phyloP scores from a whole-genome alignment of 1,139 yeast genomes.

The Blastobotrys elegans region DNA sequence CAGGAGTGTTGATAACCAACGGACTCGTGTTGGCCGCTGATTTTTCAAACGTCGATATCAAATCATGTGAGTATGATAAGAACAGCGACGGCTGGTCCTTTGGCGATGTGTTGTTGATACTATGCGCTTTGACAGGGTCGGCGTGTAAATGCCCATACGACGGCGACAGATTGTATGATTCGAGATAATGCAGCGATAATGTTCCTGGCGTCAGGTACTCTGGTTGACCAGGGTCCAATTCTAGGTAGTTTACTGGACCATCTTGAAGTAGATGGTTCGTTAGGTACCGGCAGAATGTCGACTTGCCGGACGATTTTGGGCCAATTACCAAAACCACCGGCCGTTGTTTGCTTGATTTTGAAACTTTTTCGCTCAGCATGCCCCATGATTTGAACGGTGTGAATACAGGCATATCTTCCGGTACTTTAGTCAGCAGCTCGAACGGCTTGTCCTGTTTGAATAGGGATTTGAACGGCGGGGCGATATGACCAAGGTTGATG shows the following conservation, averaged over 20 bases:
- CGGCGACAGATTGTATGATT: constrained; percentile 29
- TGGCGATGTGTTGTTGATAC: constrained; percentile 71
- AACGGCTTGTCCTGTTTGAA: constrained; percentile 15
- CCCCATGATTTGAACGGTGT: constrained; percentile 27
- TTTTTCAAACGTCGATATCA: constrained; percentile 37
- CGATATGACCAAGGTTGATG: constrained; percentile 44
- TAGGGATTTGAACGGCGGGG: constrained; percentile 46
- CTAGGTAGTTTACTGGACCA: constrained; percentile 42
- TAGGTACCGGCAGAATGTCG: constrained; percentile 59
- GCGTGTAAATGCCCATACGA: constrained; percentile 27
- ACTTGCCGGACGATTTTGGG: constrained; percentile 78
- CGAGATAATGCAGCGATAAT: constrained; percentile 42
- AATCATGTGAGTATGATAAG: constrained; percentile 40
- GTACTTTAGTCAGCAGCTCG: constrained; percentile 15
- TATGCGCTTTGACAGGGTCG: constrained; percentile 37
- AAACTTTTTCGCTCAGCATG: constrained; percentile 16
- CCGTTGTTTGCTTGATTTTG: constrained; percentile 13
- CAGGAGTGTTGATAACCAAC: constrained; percentile 76
- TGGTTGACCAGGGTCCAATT: constrained; percentile 90
- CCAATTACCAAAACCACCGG: constrained; percentile 47
- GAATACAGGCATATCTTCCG: constrained; percentile 17
- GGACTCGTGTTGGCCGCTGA: too few species aligned
- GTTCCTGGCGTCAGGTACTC: constrained; percentile 73
- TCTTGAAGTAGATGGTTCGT: constrained; percentile 40
- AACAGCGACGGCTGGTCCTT: constrained; percentile 63